These are phyloP conservation scores for Dioscorea alata DNA, from an alignment of 106 monocot genomes.

Conservation along the genomic window DNA sequence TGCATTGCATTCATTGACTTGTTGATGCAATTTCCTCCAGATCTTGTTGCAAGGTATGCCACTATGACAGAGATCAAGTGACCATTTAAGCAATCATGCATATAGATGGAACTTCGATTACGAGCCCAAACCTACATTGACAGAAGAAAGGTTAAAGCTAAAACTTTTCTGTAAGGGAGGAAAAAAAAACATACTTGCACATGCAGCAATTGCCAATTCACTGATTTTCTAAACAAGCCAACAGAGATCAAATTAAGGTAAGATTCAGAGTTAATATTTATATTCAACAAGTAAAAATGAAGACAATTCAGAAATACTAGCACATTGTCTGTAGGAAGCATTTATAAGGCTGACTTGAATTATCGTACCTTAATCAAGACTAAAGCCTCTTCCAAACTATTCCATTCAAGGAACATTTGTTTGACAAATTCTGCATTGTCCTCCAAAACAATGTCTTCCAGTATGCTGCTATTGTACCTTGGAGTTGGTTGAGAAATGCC, in stretches of 20 bases:
- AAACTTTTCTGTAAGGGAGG: no score
- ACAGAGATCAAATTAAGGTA: no score
- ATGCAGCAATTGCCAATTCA: no score
- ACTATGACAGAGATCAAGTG: slow-evolving; percentile 70
- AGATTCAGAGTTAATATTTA: no score
- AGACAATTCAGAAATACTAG: no score
- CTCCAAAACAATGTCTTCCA: slow-evolving; percentile 94
- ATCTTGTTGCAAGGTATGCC: slow-evolving; percentile 44
- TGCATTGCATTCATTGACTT: slow-evolving; percentile 70
- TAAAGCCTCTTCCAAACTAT: slow-evolving; percentile 58
- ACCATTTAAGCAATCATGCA: slow-evolving; percentile 86
- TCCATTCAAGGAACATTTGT: slow-evolving; percentile 53
- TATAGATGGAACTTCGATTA: slow-evolving; percentile 70
- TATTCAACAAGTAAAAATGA: no score
- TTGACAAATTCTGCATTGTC: slow-evolving; percentile 75
- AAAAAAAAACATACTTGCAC: no score
- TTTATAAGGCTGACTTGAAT: no score
- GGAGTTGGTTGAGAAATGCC: slow-evolving; percentile 56
- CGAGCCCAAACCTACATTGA: slow-evolving; percentile 79
- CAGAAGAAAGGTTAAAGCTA: slow-evolving; percentile 1
- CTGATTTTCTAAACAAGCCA: no score
- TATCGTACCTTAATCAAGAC: slow-evolving; percentile 68
- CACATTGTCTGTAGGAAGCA: no score
- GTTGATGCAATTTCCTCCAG: slow-evolving; percentile 55
- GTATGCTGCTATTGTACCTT: slow-evolving; percentile 79